Percentiles rank a stretch among this genome's conserved stretches.
phyloP scores from a whole-genome alignment of 2,329 filamentous ascomycete species.

The Rachicladosporium sp. region DNA sequence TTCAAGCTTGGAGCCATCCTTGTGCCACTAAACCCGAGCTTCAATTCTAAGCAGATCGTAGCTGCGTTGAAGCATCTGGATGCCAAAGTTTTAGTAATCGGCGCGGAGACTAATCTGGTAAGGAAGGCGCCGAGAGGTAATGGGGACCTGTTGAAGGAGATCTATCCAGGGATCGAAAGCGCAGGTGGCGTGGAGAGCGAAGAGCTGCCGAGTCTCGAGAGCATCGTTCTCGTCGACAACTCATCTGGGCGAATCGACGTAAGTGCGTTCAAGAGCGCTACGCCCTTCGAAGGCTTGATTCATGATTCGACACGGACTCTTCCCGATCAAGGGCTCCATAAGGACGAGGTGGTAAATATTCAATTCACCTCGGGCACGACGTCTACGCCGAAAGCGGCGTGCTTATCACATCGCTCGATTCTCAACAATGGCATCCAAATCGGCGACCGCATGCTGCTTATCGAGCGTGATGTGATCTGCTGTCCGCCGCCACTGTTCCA shows the following conservation, averaged over 20 bases:
- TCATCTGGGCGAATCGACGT: slow-evolving; percentile 42
- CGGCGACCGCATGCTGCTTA: slow-evolving; percentile 61
- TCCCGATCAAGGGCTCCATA: slow-evolving; percentile 37
- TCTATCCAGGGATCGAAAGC: slow-evolving; percentile 13
- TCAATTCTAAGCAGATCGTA: slow-evolving; percentile 66
- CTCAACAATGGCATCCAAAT: slow-evolving; percentile 19
- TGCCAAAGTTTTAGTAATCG: slow-evolving; percentile 64
- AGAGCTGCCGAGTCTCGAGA: slow-evolving; percentile 54
- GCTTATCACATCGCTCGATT: slow-evolving; percentile 40
- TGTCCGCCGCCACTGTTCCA: slow-evolving; percentile 78
- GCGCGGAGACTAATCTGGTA: slow-evolving; percentile 75
- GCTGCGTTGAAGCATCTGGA: slow-evolving; percentile 66
- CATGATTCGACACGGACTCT: slow-evolving; percentile 29
- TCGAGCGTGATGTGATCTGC: slow-evolving; percentile 55
- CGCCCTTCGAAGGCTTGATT: slow-evolving; percentile 33
- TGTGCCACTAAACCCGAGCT: slow-evolving; percentile 83
- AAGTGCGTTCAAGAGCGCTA: slow-evolving; percentile 30
- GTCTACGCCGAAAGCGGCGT: slow-evolving; percentile 59
- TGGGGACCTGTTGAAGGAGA: slow-evolving; percentile 41
- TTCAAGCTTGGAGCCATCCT: slow-evolving; percentile 92
- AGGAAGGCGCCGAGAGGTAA: slow-evolving; percentile 50
- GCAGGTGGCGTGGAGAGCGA: slow-evolving; percentile 37
- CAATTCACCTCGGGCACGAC: slow-evolving; percentile 69
- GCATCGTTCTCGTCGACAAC: slow-evolving; percentile 71
- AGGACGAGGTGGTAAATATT: slow-evolving; percentile 63